Conservation (phyloP, 2,329 filamentous ascomycete genomes). For the Chalaropsis ovoidea region DNA sequence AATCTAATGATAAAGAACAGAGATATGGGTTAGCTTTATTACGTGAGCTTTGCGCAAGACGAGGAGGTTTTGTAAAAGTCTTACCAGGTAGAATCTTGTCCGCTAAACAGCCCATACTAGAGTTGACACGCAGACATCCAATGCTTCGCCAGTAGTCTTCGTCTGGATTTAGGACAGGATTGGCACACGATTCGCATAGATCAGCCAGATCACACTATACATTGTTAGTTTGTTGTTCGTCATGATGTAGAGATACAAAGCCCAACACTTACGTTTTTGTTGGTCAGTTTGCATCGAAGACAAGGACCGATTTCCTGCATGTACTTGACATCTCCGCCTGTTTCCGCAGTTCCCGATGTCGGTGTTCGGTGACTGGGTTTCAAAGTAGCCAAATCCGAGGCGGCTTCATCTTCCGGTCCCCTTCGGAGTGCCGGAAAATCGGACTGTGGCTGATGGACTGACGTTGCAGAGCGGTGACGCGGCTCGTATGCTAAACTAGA, state of each 20-base stretch:
- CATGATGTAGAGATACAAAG: background rate
- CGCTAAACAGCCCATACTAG: constrained; percentile 19
- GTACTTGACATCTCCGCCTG: background rate
- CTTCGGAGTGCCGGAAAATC: background rate
- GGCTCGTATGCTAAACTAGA: background rate
- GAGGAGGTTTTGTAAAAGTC: background rate
- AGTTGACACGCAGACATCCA: constrained; percentile 21
- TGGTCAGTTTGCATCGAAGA: constrained; percentile 23
- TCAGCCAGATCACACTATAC: constrained; percentile 20
- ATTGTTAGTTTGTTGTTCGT: background rate
- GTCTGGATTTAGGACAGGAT: background rate
- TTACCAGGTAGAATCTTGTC: constrained; percentile 20
- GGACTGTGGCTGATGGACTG: background rate
- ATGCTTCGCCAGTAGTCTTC: constrained; percentile 21
- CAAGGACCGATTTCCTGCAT: constrained; percentile 21
- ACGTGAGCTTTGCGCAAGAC: constrained; percentile 9
- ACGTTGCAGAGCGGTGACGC: constrained; percentile 7
- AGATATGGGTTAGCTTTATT: background rate
- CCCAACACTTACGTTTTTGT: constrained; percentile 19
- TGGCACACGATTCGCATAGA: constrained; percentile 20
- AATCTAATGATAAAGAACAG: background rate
- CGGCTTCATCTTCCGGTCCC: background rate
- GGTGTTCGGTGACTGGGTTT: background rate
- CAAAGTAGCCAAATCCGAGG: constrained; percentile 25
- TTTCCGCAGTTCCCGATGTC: background rate